A percentile compares a stretch with the other conserved stretches of the same genome.
These are phyloP conservation scores for Calonectria multiphialidica DNA, from an alignment of 2,329 filamentous ascomycete species.

Conservation along the genomic window DNA sequence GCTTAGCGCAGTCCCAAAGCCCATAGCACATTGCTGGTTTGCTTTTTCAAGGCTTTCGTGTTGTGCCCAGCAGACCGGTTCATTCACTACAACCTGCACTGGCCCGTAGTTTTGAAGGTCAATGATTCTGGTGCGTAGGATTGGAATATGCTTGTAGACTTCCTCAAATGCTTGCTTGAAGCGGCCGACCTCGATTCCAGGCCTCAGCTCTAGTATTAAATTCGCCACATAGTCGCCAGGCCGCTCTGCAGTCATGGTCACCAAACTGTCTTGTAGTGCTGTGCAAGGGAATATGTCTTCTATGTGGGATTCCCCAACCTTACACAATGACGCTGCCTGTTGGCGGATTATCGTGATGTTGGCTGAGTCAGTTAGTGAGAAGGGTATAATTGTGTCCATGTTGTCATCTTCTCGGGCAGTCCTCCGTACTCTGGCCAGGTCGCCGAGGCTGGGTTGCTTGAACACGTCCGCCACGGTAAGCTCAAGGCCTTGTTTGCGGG, in stretches of 20 bases:
- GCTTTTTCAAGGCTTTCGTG: neutral
- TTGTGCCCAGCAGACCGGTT: neutral
- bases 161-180: constrained; percentile 3
- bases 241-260: constrained; percentile 2
- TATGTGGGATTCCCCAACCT: neutral
- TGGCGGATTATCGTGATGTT: neutral
- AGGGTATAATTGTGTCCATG: constrained; percentile 1
- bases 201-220: neutral
- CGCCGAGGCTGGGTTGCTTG: constrained; percentile 1
- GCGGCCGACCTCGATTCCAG: neutral
- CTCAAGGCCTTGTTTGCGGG: constrained; percentile 4
- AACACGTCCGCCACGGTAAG: constrained; percentile 8
- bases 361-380: neutral
- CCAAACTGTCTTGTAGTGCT: constrained; percentile 1
- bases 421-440: constrained; percentile 5
- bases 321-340: constrained; percentile 7
- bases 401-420: neutral
- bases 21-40: neutral
- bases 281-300: constrained; percentile 6
- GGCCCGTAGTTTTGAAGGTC: constrained; percentile 2
- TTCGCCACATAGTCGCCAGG: constrained; percentile 8
- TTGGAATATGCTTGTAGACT: constrained; percentile 4
- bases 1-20: constrained; percentile 1
- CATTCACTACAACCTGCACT: constrained; percentile 2
- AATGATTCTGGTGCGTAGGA: constrained; percentile 8